phyloP scores from a whole-genome alignment of 176 grass and related monocot genomes.

The Canna indica region DNA sequence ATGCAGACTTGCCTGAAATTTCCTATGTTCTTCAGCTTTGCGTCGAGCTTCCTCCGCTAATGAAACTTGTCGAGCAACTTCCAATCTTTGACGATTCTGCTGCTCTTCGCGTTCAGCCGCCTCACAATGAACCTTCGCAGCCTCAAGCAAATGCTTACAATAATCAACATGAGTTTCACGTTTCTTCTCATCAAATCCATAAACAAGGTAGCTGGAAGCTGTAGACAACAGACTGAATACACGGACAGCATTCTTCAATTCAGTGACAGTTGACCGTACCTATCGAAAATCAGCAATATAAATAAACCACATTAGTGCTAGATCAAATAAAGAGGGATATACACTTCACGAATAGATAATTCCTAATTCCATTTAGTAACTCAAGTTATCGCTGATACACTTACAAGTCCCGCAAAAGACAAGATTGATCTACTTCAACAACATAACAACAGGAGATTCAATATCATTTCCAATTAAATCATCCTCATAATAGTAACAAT shows the following conservation, averaged over 20 bases:
- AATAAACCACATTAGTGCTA: neutral
- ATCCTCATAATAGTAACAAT: too few relatives aligned
- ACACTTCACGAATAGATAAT: too few relatives aligned
- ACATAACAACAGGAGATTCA: too few relatives aligned
- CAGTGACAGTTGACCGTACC: conserved; percentile 76
- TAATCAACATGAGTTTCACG: conserved; percentile 91
- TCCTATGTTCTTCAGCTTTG: conserved; percentile 85
- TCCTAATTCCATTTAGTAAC: too few relatives aligned
- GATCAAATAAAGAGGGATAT: neutral
- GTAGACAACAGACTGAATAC: conserved; percentile 72
- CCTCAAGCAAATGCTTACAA: conserved; percentile 90
- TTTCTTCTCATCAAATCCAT: conserved; percentile 99
- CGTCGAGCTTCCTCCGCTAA: conserved; percentile 90
- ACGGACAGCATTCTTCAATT: conserved; percentile 86
- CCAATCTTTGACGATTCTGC: conserved; percentile 76
- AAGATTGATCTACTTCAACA: too few relatives aligned
- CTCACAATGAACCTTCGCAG: conserved; percentile 90
- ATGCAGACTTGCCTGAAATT: conserved; percentile 46
- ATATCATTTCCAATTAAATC: too few relatives aligned
- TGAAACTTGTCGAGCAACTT: conserved; percentile 90
- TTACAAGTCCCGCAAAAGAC: too few relatives aligned
- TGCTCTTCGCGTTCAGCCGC: conserved; percentile 85
- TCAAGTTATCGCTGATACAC: too few relatives aligned
- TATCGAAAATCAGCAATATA: conserved; percentile 19
- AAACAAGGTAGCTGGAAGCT: conserved; percentile 63